A percentile compares a stretch with the other conserved stretches of the same genome.
Conservation (phyloP, 495 filamentous ascomycete species). For the Neurospora sublineolata region DNA sequence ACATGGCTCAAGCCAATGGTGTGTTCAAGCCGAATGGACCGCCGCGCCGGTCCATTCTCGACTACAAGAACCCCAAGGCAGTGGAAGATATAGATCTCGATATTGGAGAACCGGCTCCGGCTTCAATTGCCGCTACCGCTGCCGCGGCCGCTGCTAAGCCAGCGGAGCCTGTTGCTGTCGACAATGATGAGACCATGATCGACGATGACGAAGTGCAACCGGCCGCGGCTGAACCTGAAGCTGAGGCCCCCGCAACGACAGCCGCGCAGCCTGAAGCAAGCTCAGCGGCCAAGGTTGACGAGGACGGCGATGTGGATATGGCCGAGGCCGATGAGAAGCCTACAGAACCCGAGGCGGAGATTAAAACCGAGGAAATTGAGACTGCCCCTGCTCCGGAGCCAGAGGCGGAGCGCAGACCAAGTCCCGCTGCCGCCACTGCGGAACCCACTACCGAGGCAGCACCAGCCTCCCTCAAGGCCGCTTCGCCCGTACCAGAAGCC, state of each 20-base stretch:
- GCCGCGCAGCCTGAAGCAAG: neutral
- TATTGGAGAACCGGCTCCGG: conserved; percentile 47
- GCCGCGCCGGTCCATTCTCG: conserved; percentile 54
- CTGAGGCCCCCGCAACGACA: conserved; percentile 1
- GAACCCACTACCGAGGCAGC: conserved; percentile 1
- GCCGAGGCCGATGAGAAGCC: conserved; percentile 13
- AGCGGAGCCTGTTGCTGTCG: conserved; percentile 31
- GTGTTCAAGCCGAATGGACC: conserved; percentile 50
- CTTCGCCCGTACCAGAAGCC: neutral
- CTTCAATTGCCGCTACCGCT: conserved; percentile 37
- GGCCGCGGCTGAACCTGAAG: conserved; percentile 1
- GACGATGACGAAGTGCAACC: conserved; percentile 40
- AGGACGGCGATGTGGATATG: conserved; percentile 30
- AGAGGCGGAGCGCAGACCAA: conserved; percentile 4
- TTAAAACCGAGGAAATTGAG: conserved; percentile 24
- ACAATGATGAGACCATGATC: conserved; percentile 50
- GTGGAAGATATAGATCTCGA: conserved; percentile 51
- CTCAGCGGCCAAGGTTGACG: conserved; percentile 11
- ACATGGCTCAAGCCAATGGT: conserved; percentile 63
- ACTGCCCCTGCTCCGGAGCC: conserved; percentile 3
- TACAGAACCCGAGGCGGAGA: conserved; percentile 9
- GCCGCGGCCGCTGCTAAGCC: conserved; percentile 39
- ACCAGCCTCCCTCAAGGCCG: conserved; percentile 1
- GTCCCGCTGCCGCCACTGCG: neutral
- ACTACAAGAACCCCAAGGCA: conserved; percentile 56